Percentiles rank a stretch among this genome's conserved stretches.
phyloP scores from a whole-genome alignment of 2,329 filamentous ascomycete genomes.

The Xylariaceae sp. region DNA sequence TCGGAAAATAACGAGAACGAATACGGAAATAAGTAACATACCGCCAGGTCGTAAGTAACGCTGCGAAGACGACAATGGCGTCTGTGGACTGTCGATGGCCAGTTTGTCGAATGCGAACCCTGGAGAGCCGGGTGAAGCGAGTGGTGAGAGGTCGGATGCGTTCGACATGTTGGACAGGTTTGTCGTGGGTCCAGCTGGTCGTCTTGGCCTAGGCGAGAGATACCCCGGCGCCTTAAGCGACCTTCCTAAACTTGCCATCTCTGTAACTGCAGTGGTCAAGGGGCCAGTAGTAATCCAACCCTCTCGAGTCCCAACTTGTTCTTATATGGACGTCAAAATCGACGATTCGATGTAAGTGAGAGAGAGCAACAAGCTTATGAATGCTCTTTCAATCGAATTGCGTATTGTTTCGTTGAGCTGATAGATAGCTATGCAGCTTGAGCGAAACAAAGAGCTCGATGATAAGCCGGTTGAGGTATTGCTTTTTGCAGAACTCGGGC shows the following conservation, averaged over 20 bases:
- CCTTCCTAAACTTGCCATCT: conserved; percentile 46
- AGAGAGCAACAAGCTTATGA: not conserved
- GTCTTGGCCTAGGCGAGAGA: conserved; percentile 38
- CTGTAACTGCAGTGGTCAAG: conserved; percentile 5
- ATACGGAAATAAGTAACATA: conserved; percentile 13
- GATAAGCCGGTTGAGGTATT: too few relatives aligned
- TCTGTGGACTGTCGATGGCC: conserved; percentile 4
- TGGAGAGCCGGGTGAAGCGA: conserved; percentile 30
- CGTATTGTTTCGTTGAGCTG: too few relatives aligned
- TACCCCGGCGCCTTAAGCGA: conserved; percentile 46
- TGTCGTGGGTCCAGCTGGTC: conserved; percentile 41
- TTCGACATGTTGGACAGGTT: conserved; percentile 44
- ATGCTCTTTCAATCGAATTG: not conserved
- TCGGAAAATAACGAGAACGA: not conserved
- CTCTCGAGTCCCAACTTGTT: conserved; percentile 3
- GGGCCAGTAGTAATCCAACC: not conserved
- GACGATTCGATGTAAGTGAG: not conserved
- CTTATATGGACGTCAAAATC: not conserved
- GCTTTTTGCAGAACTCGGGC: not conserved
- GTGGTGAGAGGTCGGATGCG: conserved; percentile 43
- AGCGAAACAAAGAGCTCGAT: too few relatives aligned
- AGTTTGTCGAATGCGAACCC: conserved; percentile 17
- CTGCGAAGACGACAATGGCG: conserved; percentile 8
- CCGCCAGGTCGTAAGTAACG: conserved; percentile 23
- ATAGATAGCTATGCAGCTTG: too few relatives aligned